Percentiles rank a stretch among this genome's conserved stretches.
Evolutionary conservation across 331 rosid species (phyloP).

Genomic region (Dryas integrifolia): DNA sequence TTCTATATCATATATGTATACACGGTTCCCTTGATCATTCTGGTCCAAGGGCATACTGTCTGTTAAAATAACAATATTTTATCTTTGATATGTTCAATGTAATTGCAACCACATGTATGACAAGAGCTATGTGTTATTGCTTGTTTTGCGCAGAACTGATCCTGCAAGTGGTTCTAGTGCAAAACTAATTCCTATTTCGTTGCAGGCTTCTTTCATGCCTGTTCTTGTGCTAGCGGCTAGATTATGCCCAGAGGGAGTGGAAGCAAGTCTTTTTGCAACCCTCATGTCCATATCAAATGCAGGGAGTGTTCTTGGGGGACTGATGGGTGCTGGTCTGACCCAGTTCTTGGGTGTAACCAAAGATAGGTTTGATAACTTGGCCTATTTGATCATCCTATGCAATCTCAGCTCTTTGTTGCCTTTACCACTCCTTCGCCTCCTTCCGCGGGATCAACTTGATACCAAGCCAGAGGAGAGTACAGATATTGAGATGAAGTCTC

Average conservation of each 20-base stretch:
- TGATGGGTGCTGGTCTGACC: constrained; percentile 89
- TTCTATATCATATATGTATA: too few relatives aligned
- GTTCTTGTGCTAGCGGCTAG: constrained; percentile 94
- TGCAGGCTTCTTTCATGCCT: constrained; percentile 97
- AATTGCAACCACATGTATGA: neutral
- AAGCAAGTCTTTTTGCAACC: constrained; percentile 95
- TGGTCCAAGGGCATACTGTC: neutral
- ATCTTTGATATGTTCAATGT: neutral
- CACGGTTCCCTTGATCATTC: neutral
- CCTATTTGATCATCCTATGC: constrained; percentile 71
- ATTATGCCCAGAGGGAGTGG: constrained; percentile 96
- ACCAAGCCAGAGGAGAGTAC: constrained; percentile 39
- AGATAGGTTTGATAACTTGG: constrained; percentile 80
- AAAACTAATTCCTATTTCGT: constrained; percentile 30
- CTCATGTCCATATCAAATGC: constrained; percentile 94
- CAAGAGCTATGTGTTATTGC: neutral
- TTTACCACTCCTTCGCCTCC: constrained; percentile 86
- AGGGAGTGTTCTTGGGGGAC: constrained; percentile 89
- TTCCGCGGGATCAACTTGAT: constrained; percentile 58
- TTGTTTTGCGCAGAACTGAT: constrained; percentile 19
- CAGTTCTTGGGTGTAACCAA: constrained; percentile 78
- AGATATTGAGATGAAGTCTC: constrained; percentile 73
- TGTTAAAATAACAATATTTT: neutral
- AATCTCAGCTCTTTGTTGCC: constrained; percentile 89
- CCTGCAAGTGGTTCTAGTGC: constrained; percentile 6